Evolutionary conservation across 495 filamentous ascomycete genomes (phyloP), one percentile per base, ranked within the genome.

Genomic region (Lepidopterella palustris): DNA sequence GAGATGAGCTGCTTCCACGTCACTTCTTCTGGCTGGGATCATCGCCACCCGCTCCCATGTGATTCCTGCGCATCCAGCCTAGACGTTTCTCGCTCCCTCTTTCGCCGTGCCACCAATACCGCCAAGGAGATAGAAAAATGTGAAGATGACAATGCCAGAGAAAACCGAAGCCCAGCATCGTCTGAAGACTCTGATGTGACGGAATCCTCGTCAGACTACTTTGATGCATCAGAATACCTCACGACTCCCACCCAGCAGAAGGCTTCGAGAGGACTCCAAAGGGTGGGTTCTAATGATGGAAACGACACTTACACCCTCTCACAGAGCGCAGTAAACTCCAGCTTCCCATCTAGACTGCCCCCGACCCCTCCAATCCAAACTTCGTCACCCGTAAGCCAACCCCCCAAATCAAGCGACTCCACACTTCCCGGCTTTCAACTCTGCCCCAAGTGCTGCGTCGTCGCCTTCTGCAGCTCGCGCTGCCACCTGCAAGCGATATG

Each of bases 381-480:
- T 18, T 55, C 26, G 9, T 27, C 52, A 55, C 26, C 23, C 32
- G n/a, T n/a, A n/a, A n/a, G n/a, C n/a, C n/a, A n/a, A n/a, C n/a
- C 26, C 32, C 23, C 53, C 6, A 18, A 9, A n/a, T 28, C 13
- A 24, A 23, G 8, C 20, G 28, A 53, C n/a, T n/a, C n/a, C n/a
- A n/a, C n/a, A n/a, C n/a, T n/a, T n/a, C n/a, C n/a, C n/a, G 58
- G 45, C 20, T 52, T 62, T 40, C 60, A 62, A 40, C 28, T 62
- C 25, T 62, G 60, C 27, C 24, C 40, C 18, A 13, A 18, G 26
- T 62, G 60, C 28, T 42, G 35, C 29, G 15, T 9, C 6, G n/a
- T 32, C 20, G 24, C 31, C 13, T 53, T 35, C 45, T 62, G 60
- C 28, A 49, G 31, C 28, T 18, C 24, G 15, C 10, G 20, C 20